Percentiles rank a stretch among this genome's conserved stretches.
Conservation (phyloP, 83 land plant genomes). For the Diphasiastrum complanatum region DNA sequence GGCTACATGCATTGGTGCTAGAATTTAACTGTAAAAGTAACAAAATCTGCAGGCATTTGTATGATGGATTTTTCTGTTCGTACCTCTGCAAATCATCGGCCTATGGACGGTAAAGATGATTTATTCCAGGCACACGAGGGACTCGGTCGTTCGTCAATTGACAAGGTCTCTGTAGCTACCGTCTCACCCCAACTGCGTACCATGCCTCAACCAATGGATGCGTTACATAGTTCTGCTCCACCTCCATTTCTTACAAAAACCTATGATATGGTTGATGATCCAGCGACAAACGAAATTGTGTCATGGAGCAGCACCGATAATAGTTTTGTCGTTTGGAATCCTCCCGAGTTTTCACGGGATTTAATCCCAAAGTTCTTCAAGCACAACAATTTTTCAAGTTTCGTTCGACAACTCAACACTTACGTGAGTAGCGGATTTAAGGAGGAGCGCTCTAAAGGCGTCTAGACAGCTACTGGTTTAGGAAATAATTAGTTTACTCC, state of each 20-base stretch:
- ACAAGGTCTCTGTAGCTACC: no score
- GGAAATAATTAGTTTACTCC: not conserved
- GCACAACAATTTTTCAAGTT: slow-evolving; percentile 11
- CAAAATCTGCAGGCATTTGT: no score
- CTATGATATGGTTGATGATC: slow-evolving; percentile 11
- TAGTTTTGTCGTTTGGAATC: slow-evolving; percentile 8
- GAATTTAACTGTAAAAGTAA: no score
- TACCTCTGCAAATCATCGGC: no score
- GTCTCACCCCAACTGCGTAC: no score
- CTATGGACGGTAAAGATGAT: no score
- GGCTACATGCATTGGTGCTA: no score
- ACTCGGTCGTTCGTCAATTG: no score
- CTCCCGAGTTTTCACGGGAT: slow-evolving; percentile 1
- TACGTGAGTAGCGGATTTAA: not conserved
- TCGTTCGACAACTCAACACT: slow-evolving; percentile 7
- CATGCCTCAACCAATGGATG: slow-evolving; percentile 8
- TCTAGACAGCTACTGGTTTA: not conserved
- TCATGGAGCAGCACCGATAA: slow-evolving; percentile 3
- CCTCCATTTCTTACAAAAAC: slow-evolving; percentile 11
- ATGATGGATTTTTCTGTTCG: no score
- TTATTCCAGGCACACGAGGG: no score
- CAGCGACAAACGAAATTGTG: slow-evolving; percentile 4
- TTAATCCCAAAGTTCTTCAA: slow-evolving; percentile 6
- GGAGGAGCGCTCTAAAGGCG: not conserved
- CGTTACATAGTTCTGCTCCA: no score